Evolutionary conservation across 805 yeast genomes (phyloP), one percentile per base, ranked within the genome.

Genomic region (Candida verbasci): DNA sequence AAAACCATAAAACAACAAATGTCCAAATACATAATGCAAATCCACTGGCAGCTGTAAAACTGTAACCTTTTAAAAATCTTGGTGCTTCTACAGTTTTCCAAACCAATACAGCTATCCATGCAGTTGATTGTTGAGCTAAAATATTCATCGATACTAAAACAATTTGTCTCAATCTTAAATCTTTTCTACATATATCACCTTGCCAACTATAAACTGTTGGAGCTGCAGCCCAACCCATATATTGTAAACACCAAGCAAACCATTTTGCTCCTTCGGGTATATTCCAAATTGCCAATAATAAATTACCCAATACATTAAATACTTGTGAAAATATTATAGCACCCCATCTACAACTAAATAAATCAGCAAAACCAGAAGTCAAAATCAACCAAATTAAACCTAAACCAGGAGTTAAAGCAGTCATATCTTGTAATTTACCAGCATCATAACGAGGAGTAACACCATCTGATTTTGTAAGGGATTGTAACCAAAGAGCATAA

Each of bases 41-140:
- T 4, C 71, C 78, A 44, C 70, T 63, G 10, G 65, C 43, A n/a
- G 76, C 70, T 17, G 78, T 70, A 15, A 71, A 70, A 2, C 71
- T 54, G 52, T 65, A 78, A 41, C 83, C 84, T 34, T 70, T 76
- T 31, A 58, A 58, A 50, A 62, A 79, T 26, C 74, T 57, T 20
- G 85, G 85, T 6, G 78, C 68, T 37, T 77, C 81, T 4, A 63
- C 70, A 1, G 84, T 79, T 42, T 70, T 74, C 67, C 82, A 79
- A 29, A 71, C 65, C 34, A 62, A 47, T 4, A 76, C 65, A 1
- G 78, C 58, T 41, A 68, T 70, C 73, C 77, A 77, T 0, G 78
- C 76, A 14, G 75, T 68, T 14, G 76, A 65, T 3, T 75, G 62
- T 47, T 75, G 78, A 4, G 81, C 78, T 29, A 76, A 46, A n/a